These are phyloP conservation scores for Trichophyton verrucosum DNA, from an alignment of 2,329 filamentous ascomycete species.

Conservation along the genomic window DNA sequence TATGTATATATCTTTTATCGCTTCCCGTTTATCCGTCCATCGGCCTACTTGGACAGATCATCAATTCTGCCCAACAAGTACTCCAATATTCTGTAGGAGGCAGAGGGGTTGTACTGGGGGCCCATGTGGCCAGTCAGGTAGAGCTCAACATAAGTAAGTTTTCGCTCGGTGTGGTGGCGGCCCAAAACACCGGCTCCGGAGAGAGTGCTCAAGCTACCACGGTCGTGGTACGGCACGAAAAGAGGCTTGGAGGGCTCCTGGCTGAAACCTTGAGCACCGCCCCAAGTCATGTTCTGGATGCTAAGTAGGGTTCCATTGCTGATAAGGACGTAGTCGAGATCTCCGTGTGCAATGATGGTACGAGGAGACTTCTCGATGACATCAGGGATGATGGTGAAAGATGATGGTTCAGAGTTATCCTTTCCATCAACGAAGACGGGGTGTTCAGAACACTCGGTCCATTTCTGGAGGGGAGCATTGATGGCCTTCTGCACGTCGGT, in stretches of 20 bases:
- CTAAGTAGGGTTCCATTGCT: slow-evolving; percentile 57
- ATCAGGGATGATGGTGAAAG: slow-evolving; percentile 48
- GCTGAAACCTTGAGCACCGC: slow-evolving; percentile 58
- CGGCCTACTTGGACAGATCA: slow-evolving; percentile 6
- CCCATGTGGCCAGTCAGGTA: slow-evolving; percentile 49
- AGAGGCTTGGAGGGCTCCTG: slow-evolving; percentile 48
- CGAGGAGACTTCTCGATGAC: slow-evolving; percentile 63
- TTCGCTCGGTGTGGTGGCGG: slow-evolving; percentile 58
- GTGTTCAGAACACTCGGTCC: slow-evolving; percentile 43
- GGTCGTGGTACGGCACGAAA: slow-evolving; percentile 53
- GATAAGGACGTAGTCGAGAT: slow-evolving; percentile 55
- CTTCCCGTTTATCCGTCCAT: no score
- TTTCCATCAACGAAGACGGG: slow-evolving; percentile 36
- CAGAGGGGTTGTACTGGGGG: slow-evolving; percentile 32
- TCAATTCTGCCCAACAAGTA: slow-evolving; percentile 55
- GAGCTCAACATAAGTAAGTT: slow-evolving; percentile 58
- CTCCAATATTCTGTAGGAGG: slow-evolving; percentile 55
- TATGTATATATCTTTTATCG: not conserved
- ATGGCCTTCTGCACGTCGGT: slow-evolving; percentile 56
- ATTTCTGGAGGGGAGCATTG: slow-evolving; percentile 47
- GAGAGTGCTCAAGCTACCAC: slow-evolving; percentile 34
- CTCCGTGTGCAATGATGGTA: slow-evolving; percentile 61
- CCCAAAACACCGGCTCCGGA: slow-evolving; percentile 58
- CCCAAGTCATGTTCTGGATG: slow-evolving; percentile 75
- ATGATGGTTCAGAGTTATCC: slow-evolving; percentile 39